A percentile compares a stretch with the other conserved stretches of the same genome.
Evolutionary conservation across 768 basidiomycete species (phyloP).

Genomic region (Boletus patriciae): DNA sequence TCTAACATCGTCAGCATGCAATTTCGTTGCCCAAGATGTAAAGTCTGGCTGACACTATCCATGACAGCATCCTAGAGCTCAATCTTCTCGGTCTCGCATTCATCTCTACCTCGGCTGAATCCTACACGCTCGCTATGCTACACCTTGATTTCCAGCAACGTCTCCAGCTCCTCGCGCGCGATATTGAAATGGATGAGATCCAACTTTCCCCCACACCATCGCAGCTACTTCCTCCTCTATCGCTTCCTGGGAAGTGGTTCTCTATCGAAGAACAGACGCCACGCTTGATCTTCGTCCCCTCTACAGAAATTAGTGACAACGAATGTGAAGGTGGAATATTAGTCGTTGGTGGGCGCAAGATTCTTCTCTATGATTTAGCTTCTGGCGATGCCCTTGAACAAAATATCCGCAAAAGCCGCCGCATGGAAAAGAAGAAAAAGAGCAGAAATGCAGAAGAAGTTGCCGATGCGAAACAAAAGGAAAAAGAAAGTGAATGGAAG

Average conservation of each 20-base stretch:
- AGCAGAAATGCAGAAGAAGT: conserved; percentile 43
- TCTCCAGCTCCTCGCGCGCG: conserved; percentile 63
- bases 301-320: conserved; percentile 21
- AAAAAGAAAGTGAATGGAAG: conserved; percentile 52
- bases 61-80: conserved; percentile 57
- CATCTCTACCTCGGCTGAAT: conserved; percentile 42
- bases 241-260: conserved; percentile 51
- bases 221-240: conserved; percentile 50
- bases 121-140: conserved; percentile 62
- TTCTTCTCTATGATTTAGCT: conserved; percentile 61
- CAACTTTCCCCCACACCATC: conserved; percentile 50
- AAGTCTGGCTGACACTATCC: conserved; percentile 4
- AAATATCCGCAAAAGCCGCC: conserved; percentile 54
- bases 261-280: conserved; percentile 39
- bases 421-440: conserved; percentile 51
- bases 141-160: conserved; percentile 61
- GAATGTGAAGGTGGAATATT: conserved; percentile 65
- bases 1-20: conserved; percentile 57
- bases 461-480: conserved; percentile 53
- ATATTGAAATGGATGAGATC: conserved; percentile 47
- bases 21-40: not conserved
- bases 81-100: conserved; percentile 70
- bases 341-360: conserved; percentile 64
- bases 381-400: conserved; percentile 48
- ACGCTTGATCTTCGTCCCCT: conserved; percentile 40